Conservation (phyloP, 768 basidiomycete species). For the Phlebiopsis gigantea region DNA sequence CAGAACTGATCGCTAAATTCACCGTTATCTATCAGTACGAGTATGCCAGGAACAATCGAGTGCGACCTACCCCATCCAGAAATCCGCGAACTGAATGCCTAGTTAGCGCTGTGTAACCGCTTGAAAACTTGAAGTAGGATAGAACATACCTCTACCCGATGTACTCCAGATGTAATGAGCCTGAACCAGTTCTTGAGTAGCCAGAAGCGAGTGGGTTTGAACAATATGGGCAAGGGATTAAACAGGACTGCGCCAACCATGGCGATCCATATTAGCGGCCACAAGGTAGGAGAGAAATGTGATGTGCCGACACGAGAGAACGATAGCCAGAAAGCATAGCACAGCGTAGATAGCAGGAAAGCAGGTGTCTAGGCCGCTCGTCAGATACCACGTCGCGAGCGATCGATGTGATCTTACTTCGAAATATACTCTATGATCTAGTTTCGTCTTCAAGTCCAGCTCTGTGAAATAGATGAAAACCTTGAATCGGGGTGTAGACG, state of each 20-base stretch:
- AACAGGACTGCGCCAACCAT: constrained; percentile 54
- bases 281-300: constrained; percentile 59
- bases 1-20: constrained; percentile 69
- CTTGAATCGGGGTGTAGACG: background rate
- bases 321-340: constrained; percentile 82
- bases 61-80: constrained; percentile 75
- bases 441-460: constrained; percentile 59
- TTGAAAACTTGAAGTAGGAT: background rate
- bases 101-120: background rate
- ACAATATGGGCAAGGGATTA: constrained; percentile 70
- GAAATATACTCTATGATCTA: constrained; percentile 77
- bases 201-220: constrained; percentile 75
- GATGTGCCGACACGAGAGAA: constrained; percentile 57
- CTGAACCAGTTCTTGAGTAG: constrained; percentile 56
- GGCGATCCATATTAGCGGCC: constrained; percentile 80
- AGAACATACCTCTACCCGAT: constrained; percentile 64
- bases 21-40: too few species aligned
- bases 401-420: constrained; percentile 35
- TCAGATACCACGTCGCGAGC: constrained; percentile 9
- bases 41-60: constrained; percentile 3
- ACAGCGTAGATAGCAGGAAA: constrained; percentile 69
- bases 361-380: constrained; percentile 57
- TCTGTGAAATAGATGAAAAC: constrained; percentile 35
- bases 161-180: constrained; percentile 63
- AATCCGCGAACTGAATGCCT: constrained; percentile 63